These are phyloP conservation scores for Stemphylium vesicarium DNA, from an alignment of 2,329 filamentous ascomycete species.

Conservation along the genomic window DNA sequence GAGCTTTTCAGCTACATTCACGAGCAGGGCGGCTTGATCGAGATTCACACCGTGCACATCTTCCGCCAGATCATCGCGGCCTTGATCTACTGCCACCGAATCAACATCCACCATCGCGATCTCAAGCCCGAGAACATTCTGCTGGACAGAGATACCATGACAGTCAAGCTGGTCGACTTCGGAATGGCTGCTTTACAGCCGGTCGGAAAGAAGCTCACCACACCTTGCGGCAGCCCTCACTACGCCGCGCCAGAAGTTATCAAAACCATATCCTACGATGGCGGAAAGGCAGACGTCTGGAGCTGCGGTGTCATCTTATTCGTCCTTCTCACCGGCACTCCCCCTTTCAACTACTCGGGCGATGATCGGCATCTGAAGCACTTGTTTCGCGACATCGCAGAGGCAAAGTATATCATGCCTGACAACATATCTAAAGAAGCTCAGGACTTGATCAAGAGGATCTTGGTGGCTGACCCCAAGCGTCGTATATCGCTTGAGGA, in stretches of 20 bases:
- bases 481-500: conserved; percentile 78
- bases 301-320: conserved; percentile 80
- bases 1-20: conserved; percentile 91
- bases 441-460: conserved; percentile 76
- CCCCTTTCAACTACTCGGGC: conserved; percentile 72
- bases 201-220: conserved; percentile 77
- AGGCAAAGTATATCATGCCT: conserved; percentile 57
- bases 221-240: conserved; percentile 94
- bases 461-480: conserved; percentile 79
- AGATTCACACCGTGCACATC: conserved; percentile 80
- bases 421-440: conserved; percentile 68
- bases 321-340: conserved; percentile 80
- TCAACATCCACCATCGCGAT: conserved; percentile 95
- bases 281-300: conserved; percentile 91
- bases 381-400: conserved; percentile 66
- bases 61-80: conserved; percentile 95
- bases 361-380: conserved; percentile 61
- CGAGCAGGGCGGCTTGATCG: conserved; percentile 71
- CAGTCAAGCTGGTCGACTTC: conserved; percentile 95
- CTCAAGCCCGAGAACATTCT: conserved; percentile 98
- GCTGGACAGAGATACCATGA: conserved; percentile 70
- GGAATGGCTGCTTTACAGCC: conserved; percentile 96
- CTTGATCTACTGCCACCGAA: conserved; percentile 88
- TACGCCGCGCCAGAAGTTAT: conserved; percentile 95
- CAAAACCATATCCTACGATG: conserved; percentile 76